Percentiles rank a stretch among this genome's conserved stretches.
Evolutionary conservation across 176 grass and related monocot species (phyloP).

Genomic region (Avena atlantica): DNA sequence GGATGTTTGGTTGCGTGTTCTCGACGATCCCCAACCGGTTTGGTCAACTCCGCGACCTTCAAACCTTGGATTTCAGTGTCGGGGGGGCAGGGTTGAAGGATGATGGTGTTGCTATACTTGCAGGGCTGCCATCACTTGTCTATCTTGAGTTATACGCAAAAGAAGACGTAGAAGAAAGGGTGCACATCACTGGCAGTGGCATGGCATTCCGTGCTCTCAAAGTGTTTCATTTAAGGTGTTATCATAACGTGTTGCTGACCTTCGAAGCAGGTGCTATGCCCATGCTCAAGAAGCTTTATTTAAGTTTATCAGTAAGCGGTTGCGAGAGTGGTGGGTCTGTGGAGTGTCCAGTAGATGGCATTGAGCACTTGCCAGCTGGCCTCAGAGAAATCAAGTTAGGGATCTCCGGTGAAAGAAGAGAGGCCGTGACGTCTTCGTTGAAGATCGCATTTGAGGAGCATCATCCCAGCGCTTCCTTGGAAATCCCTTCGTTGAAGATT

Average conservation of each 20-base stretch:
- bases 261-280: neutral
- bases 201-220: neutral
- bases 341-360: neutral
- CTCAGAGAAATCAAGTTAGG: neutral
- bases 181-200: neutral
- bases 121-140: slow-evolving; percentile 4
- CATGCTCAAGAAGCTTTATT: neutral
- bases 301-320: neutral
- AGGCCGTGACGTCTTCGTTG: neutral
- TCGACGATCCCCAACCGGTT: neutral
- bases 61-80: neutral
- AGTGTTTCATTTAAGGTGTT: accelerated
- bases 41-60: neutral
- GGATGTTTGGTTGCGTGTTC: neutral
- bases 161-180: neutral
- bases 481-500: neutral
- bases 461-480: neutral
- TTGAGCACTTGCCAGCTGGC: neutral
- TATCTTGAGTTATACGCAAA: accelerated
- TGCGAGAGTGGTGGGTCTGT: neutral
- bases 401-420: neutral
- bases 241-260: neutral
- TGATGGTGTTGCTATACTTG: slow-evolving; percentile 2
- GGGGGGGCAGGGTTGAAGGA: neutral
- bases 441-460: neutral